phyloP scores from a whole-genome alignment of 2,329 filamentous ascomycete genomes.

The Pseudogymnoascus sp. region DNA sequence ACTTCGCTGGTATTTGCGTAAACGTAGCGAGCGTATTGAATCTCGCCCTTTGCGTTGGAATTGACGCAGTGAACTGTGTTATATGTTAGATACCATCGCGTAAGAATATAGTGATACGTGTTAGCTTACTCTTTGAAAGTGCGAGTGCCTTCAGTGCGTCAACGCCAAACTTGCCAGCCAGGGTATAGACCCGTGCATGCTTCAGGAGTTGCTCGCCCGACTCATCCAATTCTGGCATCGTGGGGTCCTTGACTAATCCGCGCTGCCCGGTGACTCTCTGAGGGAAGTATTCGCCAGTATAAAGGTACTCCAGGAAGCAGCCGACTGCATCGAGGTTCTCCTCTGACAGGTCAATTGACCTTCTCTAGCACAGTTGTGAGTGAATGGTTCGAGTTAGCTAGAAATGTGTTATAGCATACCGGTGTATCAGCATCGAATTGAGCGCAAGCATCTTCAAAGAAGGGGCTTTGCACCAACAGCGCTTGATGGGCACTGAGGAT shows the following conservation, averaged over 20 bases:
- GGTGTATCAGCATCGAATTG: conserved; percentile 49
- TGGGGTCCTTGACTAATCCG: conserved; percentile 59
- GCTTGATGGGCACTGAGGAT: conserved; percentile 72
- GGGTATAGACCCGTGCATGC: conserved; percentile 82
- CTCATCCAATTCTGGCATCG: conserved; percentile 59
- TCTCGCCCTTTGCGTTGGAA: conserved; percentile 80
- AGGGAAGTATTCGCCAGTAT: conserved; percentile 82
- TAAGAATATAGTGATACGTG: not conserved
- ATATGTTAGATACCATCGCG: not conserved
- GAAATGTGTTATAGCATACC: not conserved
- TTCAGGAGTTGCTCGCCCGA: conserved; percentile 77
- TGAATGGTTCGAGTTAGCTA: not conserved
- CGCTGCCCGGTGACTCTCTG: conserved; percentile 53
- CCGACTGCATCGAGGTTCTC: conserved; percentile 67
- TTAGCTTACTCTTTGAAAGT: conserved; percentile 57
- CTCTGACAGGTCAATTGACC: conserved; percentile 57
- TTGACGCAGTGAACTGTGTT: conserved; percentile 68
- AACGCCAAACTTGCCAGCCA: conserved; percentile 70
- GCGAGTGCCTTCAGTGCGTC: conserved; percentile 64
- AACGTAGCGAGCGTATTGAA: conserved; percentile 83
- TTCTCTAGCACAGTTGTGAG: conserved; percentile 36
- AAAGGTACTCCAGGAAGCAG: conserved; percentile 75
- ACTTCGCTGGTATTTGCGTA: conserved; percentile 66
- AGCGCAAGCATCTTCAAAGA: conserved; percentile 55
- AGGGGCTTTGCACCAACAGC: conserved; percentile 65